Base-by-base conservation (phyloP, 2,329 filamentous ascomycete species). In the Colletotrichum tanaceti region DNA sequence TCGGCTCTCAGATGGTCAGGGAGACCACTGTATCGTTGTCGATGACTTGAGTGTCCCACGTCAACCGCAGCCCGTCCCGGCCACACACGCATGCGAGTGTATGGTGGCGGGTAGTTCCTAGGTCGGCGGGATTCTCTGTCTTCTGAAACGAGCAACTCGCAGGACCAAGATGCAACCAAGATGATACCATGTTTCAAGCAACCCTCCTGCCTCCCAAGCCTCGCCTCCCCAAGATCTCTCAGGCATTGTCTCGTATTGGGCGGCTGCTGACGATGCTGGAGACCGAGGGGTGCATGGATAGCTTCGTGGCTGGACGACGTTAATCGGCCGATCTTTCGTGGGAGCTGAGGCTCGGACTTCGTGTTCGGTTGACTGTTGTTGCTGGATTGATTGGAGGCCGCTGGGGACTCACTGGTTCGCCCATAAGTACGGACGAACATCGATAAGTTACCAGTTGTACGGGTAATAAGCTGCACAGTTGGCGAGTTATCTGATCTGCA, bases 141-240 rank as follows among this genome's bases (percentile, higher is more conserved):
- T 38, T 57, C 62, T 69, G 66, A 69, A 66, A 69, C 62, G 63
- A 55, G 66, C 57, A 60, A 47, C 46, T 53, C 46, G 63, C 52
- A 44, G 52, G 57, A 58, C 47, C 58, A 58, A 68, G 39, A 68
- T 68, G 28, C 57, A 58, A 58, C 58, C 63, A 70, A 70, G 67
- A 68, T 58, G 46, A 24, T 68, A 58, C 64, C 64, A 24, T 70
- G 67, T 70, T 70, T 70, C 67, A 70, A 62, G 39, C 63, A 52
- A 50, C 35, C 22, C 20, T 32, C 32, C 24, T 24, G 24, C 22
- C 20, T 32, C 32, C 24, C 39, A 38, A 59, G 41, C 22, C 59
- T 53, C 41, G 24, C 35, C 52, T 11, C 32, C 14, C 32, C 20
- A n/a, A 16, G 55, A 10, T 4, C 11, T 20, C 9, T n/a, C 41